Conservation (phyloP, 495 filamentous ascomycete genomes). For the Lasiosphaeria ovina region DNA sequence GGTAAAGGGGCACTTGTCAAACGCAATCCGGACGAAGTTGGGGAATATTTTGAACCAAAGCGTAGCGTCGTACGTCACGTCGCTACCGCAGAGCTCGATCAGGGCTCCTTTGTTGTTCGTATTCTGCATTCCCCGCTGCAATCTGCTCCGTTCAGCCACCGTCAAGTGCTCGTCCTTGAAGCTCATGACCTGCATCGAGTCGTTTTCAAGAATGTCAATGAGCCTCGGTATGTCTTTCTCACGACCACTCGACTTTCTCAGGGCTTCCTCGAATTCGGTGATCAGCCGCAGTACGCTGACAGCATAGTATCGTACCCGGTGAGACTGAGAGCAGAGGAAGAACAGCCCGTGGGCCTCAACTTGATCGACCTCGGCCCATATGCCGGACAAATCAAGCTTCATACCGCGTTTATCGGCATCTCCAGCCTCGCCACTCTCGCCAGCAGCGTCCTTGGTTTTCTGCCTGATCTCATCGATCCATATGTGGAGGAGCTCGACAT, state of each 20-base stretch:
- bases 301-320: constrained; percentile 82
- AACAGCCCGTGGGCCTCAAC: constrained; percentile 97
- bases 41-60: constrained; percentile 98
- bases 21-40: constrained; percentile 87
- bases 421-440: constrained; percentile 59
- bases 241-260: constrained; percentile 59
- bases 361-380: constrained; percentile 91
- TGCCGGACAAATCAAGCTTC: constrained; percentile 80
- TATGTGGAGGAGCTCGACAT: constrained; percentile 89
- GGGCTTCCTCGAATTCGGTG: constrained; percentile 87
- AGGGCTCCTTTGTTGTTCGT: constrained; percentile 81
- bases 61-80: constrained; percentile 89
- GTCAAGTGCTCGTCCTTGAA: constrained; percentile 91
- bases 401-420: constrained; percentile 58
- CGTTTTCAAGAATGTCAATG: constrained; percentile 88
- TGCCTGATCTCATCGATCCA: constrained; percentile 96
- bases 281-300: constrained; percentile 89
- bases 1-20: constrained; percentile 85
- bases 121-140: constrained; percentile 86
- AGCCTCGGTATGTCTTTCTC: constrained; percentile 67
- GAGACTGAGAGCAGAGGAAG: constrained; percentile 94
- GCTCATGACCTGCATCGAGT: constrained; percentile 82
- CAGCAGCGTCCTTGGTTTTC: constrained; percentile 71
- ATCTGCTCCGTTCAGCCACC: constrained; percentile 84
- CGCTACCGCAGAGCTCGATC: constrained; percentile 92